Evolutionary conservation across 2,329 filamentous ascomycete genomes (phyloP), one percentile per base, ranked within the genome.

Genomic region (Cercospora janseana): DNA sequence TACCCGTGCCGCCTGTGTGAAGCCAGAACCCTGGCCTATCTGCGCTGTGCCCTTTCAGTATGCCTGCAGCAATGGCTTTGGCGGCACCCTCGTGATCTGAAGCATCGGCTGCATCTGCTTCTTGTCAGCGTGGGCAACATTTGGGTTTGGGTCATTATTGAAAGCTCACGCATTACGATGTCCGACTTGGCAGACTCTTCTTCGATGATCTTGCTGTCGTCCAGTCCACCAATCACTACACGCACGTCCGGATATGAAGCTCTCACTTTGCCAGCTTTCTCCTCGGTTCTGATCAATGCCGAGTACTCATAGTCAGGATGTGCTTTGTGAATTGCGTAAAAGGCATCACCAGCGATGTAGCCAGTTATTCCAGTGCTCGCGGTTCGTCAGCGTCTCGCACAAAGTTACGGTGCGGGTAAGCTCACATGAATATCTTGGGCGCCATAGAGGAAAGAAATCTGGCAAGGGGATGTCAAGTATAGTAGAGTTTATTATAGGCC

Each of bases 1-100:
- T 77, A 1, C 79, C 80, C 0, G 80, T 79, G 1, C 80, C 80
- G 2, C 77, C 77, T 0, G 75, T 76, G 57, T 83, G 80, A 8
- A 83, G 70, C 56, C 60, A 67, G 59, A 58, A 70, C 9, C 63
- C 65, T 16, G 65, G 63, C 2, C 56, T 55, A n/a, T 60, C 57
- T 61, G 65, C 65, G 3, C 69, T 69, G 49, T 80, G 79, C 13
- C 64, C 64, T 59, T 64, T 61, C 0, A 71, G 69, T 21, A 84
- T 75, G 0, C 78, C 79, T 0, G 66, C 58, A 1, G 80, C 69
- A 29, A 82, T 75, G 6, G 80, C 78, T 8, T 68, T 69, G 0
- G 75, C 74, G 2, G 74, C 70, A 3, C 64, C 69, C 41, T 64
- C 68, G 54, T 80, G 71, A 54, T 79, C 76, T 0, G 63, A 65